Percentiles rank a stretch among this genome's conserved stretches.
Conservation (phyloP, 305 asterid species). For the Stenogyne calaminthoides region DNA sequence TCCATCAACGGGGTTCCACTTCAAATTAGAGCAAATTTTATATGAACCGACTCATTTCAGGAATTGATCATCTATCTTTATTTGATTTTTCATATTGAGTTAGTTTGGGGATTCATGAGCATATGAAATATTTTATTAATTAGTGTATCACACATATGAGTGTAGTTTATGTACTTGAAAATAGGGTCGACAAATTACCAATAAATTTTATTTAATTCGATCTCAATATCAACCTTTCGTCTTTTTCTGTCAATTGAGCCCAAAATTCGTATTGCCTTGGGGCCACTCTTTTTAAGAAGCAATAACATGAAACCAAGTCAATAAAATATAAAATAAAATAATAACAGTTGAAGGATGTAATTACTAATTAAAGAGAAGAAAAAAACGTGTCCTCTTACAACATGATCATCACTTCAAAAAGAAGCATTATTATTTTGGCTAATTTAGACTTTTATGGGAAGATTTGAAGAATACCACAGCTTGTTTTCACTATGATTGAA, state of each 20-base stretch:
- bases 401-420: constrained; percentile 30
- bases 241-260: background rate
- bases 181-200: no score
- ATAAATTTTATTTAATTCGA: no score
- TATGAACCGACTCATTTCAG: no score
- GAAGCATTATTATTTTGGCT: constrained; percentile 19
- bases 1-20: no score
- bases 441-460: constrained; percentile 8
- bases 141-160: no score
- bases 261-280: background rate
- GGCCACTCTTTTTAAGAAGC: background rate
- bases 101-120: no score
- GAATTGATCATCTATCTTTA: no score
- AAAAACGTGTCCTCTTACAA: constrained; percentile 19
- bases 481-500: background rate
- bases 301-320: background rate
- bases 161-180: no score
- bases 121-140: no score
- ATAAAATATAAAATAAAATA: background rate
- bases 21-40: no score
- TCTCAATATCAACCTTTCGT: background rate
- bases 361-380: background rate
- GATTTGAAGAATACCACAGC: background rate
- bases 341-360: constrained; percentile 13
- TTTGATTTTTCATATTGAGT: no score